These are phyloP conservation scores for Irpex rosettiformis DNA, from an alignment of 1,284 basidiomycete species.

Conservation along the genomic window DNA sequence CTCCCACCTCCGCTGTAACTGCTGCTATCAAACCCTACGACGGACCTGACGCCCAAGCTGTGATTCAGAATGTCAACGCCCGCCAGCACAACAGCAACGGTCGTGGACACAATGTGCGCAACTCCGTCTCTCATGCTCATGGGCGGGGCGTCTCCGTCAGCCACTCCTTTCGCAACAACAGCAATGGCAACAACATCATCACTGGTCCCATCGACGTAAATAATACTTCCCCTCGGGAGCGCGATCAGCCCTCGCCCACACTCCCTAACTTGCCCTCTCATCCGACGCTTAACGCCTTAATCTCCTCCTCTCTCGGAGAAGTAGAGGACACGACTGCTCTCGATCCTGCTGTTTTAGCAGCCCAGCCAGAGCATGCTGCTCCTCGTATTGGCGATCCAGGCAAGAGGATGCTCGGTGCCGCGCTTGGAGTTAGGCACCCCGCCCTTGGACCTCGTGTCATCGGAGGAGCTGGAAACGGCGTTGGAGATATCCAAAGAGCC, in stretches of 20 bases:
- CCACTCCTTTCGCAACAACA: slow-evolving; percentile 59
- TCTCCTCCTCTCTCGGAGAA: slow-evolving; percentile 64
- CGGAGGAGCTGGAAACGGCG: slow-evolving; percentile 56
- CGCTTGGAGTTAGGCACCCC: slow-evolving; percentile 76
- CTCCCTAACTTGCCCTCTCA: slow-evolving; percentile 75
- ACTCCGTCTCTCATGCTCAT: slow-evolving; percentile 32
- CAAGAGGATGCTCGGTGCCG: slow-evolving; percentile 80
- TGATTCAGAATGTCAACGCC: slow-evolving; percentile 86
- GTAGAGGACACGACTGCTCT: slow-evolving; percentile 39
- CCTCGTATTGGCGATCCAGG: slow-evolving; percentile 79
- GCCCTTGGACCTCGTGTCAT: slow-evolving; percentile 57
- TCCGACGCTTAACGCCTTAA: slow-evolving; percentile 77
- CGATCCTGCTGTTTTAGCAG: slow-evolving; percentile 66
- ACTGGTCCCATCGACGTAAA: slow-evolving; percentile 38
- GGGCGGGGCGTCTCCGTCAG: slow-evolving; percentile 46
- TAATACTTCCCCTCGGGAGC: slow-evolving; percentile 40
- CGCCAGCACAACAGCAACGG: slow-evolving; percentile 62
- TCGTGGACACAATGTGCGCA: slow-evolving; percentile 64
- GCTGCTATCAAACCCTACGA: slow-evolving; percentile 84
- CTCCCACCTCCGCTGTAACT: slow-evolving; percentile 51
- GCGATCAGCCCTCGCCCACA: slow-evolving; percentile 72
- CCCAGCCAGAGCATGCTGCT: slow-evolving; percentile 32
- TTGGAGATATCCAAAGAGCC: slow-evolving; percentile 74
- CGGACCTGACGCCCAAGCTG: slow-evolving; percentile 85
- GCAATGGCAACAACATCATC: slow-evolving; percentile 36